Base-by-base conservation (phyloP, 78 protist genomes). In the Chrysochromulina tobinii region DNA sequence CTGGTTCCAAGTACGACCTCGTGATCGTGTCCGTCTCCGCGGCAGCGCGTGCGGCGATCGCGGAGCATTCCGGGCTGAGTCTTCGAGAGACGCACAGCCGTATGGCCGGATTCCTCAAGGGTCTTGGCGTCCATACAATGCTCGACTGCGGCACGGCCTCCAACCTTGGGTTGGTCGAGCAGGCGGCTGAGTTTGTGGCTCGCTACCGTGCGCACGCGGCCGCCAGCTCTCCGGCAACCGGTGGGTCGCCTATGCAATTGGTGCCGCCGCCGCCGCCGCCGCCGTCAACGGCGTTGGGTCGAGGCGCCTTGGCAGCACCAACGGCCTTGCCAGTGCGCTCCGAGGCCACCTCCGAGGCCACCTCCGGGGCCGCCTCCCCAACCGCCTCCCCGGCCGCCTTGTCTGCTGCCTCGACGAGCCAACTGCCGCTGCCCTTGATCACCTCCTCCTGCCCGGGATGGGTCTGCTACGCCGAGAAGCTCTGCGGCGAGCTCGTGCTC, bases 391-490 rank as follows among this genome's bases (percentile, higher is more conserved):
- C 38, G 38, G 68, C 68, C 68, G 68, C 68, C 68, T 9, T 2
- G 68, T 2, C 68, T 9, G 25, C 68, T 12, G 72, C n/a, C 48
- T 6, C n/a, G 72, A 9, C 9, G 18, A 11, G 27, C 20, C 50
- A 4, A 23, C 64, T 38, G 38, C 72, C 77, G 48, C 11, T 88
- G 59, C 91, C 91, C 20, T 2, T 88, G 4, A 50, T 88, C 15
- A 50, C 68, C 72, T 55, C 68, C 38, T 25, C 64, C 54, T 87
- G 77, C 54, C 90, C 86, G 2, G 97, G 99, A 18, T 97, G 97
- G 97, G 93, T 97, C 51, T 98, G 99, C 93, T 98, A 95, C 55
- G 98, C 98, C 2, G 99, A 98, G 90, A 98, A 98, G 93, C 91
- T 93, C 27, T 96, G 95, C 67, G 96, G 96, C 7, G 90, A 72